Evolutionary conservation across 2,329 filamentous ascomycete genomes (phyloP), one percentile per base, ranked within the genome.

Genomic region (Trichoderma oligosporum): DNA sequence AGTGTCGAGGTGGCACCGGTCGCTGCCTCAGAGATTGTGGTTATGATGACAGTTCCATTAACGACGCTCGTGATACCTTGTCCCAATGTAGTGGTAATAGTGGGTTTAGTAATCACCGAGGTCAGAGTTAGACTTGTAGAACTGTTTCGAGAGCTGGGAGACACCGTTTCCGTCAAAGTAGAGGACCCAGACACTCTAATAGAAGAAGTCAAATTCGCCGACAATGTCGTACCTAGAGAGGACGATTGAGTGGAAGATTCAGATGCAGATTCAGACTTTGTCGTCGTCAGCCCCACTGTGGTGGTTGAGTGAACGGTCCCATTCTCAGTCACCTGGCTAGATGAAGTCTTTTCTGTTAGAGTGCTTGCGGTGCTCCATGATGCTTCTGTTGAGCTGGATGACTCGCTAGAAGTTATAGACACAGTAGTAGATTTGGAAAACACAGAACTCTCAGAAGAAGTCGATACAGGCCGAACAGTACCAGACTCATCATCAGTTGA

Each of bases 41-140:
- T 35, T n/a, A 35, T 18, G n/a, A 46, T 39, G 38, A 45, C 45
- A 51, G 51, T 59, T 38, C 57, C 57, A 27, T 51, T 58, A 18
- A 58, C 41, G n/a, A 29, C 24, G 5, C 42, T 48, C n/a, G 53
- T 56, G 44, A 33, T 16, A 57, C 45, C 29, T 2, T 44, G 44
- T 12, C n/a, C 36, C n/a, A 35, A 42, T 22, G 36, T 20, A 27
- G 45, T 31, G 38, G 36, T 49, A 44, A 45, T 29, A 8, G 35
- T 18, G 36, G 45, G 11, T 20, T 9, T 24, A 6, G 45, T 57
- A 51, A 51, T 33, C 27, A 44, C 36, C 35, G 54, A 57, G 2
- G 54, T 57, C 12, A 44, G 18, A 3, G 54, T 49, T 31, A 38
- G n/a, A 12, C 42, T 48, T 42, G 31, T 47, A 42, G 27, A 14